phyloP scores from a whole-genome alignment of 331 rosid genomes.

The Stylosanthes scabra region DNA sequence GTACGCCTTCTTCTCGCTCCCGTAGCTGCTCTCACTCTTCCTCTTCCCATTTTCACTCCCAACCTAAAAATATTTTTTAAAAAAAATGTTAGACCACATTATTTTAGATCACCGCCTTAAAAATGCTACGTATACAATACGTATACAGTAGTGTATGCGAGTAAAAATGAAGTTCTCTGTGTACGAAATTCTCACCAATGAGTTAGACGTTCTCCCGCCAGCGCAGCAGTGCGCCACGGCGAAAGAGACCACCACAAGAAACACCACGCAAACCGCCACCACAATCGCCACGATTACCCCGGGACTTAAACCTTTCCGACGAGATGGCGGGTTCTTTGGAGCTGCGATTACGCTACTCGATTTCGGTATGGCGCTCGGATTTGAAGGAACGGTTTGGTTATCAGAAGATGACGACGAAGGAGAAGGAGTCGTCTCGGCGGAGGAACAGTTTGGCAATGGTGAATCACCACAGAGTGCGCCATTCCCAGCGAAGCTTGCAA shows the following conservation, averaged over 20 bases:
- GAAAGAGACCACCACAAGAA: slow-evolving; percentile 72
- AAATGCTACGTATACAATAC: too few relatives aligned
- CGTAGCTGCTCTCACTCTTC: slow-evolving; percentile 76
- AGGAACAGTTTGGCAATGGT: slow-evolving; percentile 73
- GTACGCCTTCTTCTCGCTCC: slow-evolving; percentile 84
- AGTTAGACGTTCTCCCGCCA: slow-evolving; percentile 54
- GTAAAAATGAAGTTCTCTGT: too few relatives aligned
- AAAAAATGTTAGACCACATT: too few relatives aligned
- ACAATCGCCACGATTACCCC: slow-evolving; percentile 82
- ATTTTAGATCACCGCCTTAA: too few relatives aligned
- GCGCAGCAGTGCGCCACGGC: slow-evolving; percentile 78
- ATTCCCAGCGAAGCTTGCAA: slow-evolving; percentile 76
- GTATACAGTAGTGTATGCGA: too few relatives aligned
- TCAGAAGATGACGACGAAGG: slow-evolving; percentile 42
- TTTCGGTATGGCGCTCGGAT: slow-evolving; percentile 73
- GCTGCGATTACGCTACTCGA: slow-evolving; percentile 38
- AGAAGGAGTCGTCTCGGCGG: slow-evolving; percentile 32
- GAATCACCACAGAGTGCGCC: slow-evolving; percentile 77
- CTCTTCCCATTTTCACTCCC: slow-evolving; percentile 80
- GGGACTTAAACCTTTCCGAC: slow-evolving; percentile 53
- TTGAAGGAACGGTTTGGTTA: slow-evolving; percentile 67
- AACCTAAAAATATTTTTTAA: too few relatives aligned
- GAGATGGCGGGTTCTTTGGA: neutral
- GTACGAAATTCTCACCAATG: slow-evolving; percentile 36
- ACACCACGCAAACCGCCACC: slow-evolving; percentile 66